phyloP scores from a whole-genome alignment of 495 filamentous ascomycete genomes.

The Podospora australis region DNA sequence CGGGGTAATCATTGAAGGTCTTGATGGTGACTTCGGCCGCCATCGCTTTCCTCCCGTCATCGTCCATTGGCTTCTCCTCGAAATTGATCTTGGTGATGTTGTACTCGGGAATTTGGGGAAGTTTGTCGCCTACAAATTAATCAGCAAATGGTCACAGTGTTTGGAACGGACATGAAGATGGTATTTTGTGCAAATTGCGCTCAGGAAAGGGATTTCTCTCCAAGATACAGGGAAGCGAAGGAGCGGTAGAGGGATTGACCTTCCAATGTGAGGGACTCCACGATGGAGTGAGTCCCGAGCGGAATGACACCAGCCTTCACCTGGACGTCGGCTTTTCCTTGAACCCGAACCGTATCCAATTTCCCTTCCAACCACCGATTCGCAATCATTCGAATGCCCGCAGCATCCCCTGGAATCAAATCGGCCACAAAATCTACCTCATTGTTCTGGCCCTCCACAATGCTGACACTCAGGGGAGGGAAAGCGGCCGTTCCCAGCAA shows the following conservation, averaged over 20 bases:
- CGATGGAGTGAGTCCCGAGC: constrained; percentile 65
- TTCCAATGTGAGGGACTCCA: constrained; percentile 68
- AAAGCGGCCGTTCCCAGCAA: constrained; percentile 70
- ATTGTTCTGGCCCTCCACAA: constrained; percentile 71
- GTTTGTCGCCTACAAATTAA: constrained; percentile 45
- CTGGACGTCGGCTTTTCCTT: constrained; percentile 60
- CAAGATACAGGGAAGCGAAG: constrained; percentile 46
- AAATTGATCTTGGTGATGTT: constrained; percentile 72
- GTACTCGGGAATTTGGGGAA: constrained; percentile 72
- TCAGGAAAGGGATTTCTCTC: constrained; percentile 41
- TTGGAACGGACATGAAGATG: not conserved
- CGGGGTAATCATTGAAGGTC: constrained; percentile 65
- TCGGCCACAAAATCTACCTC: constrained; percentile 71
- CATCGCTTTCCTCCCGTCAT: constrained; percentile 53
- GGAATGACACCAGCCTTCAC: constrained; percentile 71
- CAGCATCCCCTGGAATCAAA: constrained; percentile 66
- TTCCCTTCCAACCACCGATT: constrained; percentile 82
- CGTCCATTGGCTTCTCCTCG: constrained; percentile 52
- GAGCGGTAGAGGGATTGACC: constrained; percentile 62
- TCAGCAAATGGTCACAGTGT: constrained; percentile 22
- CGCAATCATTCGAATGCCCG: constrained; percentile 70
- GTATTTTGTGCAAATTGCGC: not conserved
- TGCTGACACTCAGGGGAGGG: constrained; percentile 64
- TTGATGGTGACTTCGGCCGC: constrained; percentile 65
- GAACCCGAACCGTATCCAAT: constrained; percentile 58